These are phyloP conservation scores for Tricholomella constricta DNA, from an alignment of 768 basidiomycete genomes.

Conservation along the genomic window DNA sequence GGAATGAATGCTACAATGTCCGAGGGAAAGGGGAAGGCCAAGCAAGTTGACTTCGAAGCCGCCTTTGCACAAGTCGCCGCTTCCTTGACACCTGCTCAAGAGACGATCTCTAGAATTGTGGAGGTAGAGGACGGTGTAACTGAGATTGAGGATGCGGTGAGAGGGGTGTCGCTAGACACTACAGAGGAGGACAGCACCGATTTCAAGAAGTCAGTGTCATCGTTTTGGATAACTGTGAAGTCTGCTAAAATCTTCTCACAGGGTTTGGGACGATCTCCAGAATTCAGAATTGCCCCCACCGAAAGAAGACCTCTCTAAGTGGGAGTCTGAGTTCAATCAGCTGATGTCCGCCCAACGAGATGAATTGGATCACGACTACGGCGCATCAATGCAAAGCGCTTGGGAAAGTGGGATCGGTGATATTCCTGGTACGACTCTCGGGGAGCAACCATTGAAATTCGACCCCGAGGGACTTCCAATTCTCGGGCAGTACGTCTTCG, in stretches of 20 bases:
- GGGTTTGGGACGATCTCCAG: constrained; percentile 65
- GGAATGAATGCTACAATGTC: constrained; percentile 24
- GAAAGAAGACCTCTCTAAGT: constrained; percentile 67
- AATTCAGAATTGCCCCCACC: constrained; percentile 59
- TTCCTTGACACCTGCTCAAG: constrained; percentile 46
- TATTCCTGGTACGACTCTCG: constrained; percentile 33
- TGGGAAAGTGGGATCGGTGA: constrained; percentile 63
- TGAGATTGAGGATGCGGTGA: constrained; percentile 40
- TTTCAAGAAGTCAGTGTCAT: constrained; percentile 53
- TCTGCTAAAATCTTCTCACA: constrained; percentile 26
- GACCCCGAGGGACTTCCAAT: constrained; percentile 77
- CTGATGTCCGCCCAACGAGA: constrained; percentile 71
- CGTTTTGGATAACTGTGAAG: not conserved
- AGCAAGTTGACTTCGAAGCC: constrained; percentile 82
- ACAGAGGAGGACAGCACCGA: constrained; percentile 33
- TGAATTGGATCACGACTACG: constrained; percentile 65
- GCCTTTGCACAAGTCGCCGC: constrained; percentile 71
- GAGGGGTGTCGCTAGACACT: constrained; percentile 35
- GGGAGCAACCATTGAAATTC: constrained; percentile 45
- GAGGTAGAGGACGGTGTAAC: constrained; percentile 50
- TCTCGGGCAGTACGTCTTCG: constrained; percentile 74
- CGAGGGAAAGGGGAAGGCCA: constrained; percentile 63
- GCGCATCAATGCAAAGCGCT: constrained; percentile 58
- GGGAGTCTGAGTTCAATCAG: constrained; percentile 84
- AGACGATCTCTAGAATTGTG: constrained; percentile 50